phyloP scores from a whole-genome alignment of 2,329 filamentous ascomycete genomes.

The Microdochium paspali region DNA sequence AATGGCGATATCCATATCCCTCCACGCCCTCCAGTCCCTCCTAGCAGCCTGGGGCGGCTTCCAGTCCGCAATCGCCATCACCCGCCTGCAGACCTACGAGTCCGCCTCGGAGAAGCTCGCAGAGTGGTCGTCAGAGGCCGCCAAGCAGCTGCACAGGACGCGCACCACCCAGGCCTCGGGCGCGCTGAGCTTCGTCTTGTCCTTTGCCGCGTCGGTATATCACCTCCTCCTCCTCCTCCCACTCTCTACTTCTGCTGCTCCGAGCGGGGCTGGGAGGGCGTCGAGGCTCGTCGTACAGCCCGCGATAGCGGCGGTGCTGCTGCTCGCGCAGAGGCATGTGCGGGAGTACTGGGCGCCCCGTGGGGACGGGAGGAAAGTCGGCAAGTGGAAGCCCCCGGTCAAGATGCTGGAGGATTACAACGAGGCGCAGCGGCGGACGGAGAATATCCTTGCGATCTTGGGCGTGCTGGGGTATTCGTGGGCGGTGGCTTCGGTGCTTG shows the following conservation, averaged over 20 bases:
- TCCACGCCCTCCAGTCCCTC: conserved; percentile 26
- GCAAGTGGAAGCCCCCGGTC: conserved; percentile 11
- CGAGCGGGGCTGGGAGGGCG: too few species aligned
- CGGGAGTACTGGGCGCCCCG: conserved; percentile 11
- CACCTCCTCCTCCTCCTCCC: conserved; percentile 2
- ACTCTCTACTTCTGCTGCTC: too few species aligned
- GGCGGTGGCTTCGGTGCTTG: conserved; percentile 9
- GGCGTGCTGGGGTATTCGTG: conserved; percentile 12
- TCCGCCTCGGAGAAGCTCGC: conserved; percentile 31
- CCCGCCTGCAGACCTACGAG: conserved; percentile 33
- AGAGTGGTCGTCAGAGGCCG: conserved; percentile 30
- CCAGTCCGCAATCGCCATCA: conserved; percentile 30
- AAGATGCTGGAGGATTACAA: conserved; percentile 16
- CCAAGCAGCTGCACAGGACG: conserved; percentile 30
- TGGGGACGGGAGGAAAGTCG: conserved; percentile 6
- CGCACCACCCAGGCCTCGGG: conserved; percentile 30
- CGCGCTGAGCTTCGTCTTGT: conserved; percentile 22
- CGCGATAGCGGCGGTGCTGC: conserved; percentile 6
- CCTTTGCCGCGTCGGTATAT: conserved; percentile 9
- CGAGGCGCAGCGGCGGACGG: conserved; percentile 12
- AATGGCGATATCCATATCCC: background rate
- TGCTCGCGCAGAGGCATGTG: conserved; percentile 10
- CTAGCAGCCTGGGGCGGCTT: conserved; percentile 30
- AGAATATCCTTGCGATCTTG: conserved; percentile 10
- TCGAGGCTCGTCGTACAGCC: conserved; percentile 8